Evolutionary conservation across 202 grass and related monocot genomes (phyloP).

Genomic region (Carex arenaria): DNA sequence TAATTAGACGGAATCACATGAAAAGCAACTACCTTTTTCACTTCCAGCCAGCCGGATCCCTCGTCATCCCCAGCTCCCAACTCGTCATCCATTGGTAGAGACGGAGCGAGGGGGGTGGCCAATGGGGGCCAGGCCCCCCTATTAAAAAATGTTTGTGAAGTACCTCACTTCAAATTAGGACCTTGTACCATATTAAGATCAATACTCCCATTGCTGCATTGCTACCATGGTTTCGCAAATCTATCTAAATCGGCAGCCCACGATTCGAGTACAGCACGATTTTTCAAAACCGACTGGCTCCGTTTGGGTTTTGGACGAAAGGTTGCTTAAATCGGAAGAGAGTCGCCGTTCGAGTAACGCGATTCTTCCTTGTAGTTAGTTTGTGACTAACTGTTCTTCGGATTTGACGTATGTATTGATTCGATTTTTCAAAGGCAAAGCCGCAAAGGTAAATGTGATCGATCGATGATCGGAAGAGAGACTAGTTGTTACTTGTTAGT

Average conservation of each 20-base stretch:
- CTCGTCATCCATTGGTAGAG: slow-evolving; percentile 52
- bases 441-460: background rate
- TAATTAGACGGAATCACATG: background rate
- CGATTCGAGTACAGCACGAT: background rate
- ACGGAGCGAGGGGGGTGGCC: background rate
- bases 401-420: background rate
- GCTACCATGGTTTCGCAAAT: background rate
- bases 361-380: background rate
- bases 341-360: background rate
- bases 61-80: slow-evolving; percentile 49
- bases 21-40: slow-evolving; percentile 63
- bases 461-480: background rate
- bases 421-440: background rate
- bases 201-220: background rate
- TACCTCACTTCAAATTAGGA: background rate
- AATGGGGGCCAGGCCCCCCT: background rate
- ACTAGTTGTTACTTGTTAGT: background rate
- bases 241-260: background rate
- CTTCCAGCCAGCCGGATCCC: slow-evolving; percentile 89
- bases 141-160: background rate
- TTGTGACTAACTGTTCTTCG: background rate
- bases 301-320: background rate
- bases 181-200: background rate
- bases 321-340: background rate
- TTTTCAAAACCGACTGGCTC: background rate